Evolutionary conservation across 2,329 filamentous ascomycete species (phyloP).

Genomic region (Aulographum hederae): DNA sequence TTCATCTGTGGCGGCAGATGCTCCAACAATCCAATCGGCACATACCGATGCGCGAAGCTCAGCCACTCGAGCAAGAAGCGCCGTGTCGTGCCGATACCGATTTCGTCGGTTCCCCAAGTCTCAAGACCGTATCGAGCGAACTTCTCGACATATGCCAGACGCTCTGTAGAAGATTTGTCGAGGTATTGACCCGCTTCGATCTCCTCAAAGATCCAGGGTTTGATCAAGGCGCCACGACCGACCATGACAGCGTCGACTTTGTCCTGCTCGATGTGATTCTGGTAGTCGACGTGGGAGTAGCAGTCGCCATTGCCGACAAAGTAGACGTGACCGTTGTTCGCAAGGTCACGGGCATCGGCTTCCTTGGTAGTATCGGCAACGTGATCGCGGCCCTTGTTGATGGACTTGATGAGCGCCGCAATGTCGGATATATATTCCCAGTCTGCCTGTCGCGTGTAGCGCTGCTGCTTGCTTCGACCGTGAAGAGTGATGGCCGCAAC

Average conservation of each 20-base stretch:
- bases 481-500: conserved; percentile 93
- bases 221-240: conserved; percentile 86
- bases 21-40: conserved; percentile 77
- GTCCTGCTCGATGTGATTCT: conserved; percentile 54
- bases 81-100: conserved; percentile 77
- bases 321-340: conserved; percentile 55
- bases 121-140: conserved; percentile 84
- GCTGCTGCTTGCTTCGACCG: conserved; percentile 80
- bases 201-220: conserved; percentile 97
- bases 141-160: conserved; percentile 69
- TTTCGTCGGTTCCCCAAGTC: conserved; percentile 89
- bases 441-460: conserved; percentile 82
- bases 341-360: conserved; percentile 54
- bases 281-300: conserved; percentile 83
- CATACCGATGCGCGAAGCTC: conserved; percentile 82
- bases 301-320: conserved; percentile 96
- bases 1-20: conserved; percentile 75
- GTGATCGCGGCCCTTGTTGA: conserved; percentile 50
- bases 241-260: conserved; percentile 92
- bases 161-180: conserved; percentile 81
- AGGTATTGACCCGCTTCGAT: conserved; percentile 83
- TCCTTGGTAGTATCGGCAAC: conserved; percentile 62
- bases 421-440: conserved; percentile 91
- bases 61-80: conserved; percentile 91
- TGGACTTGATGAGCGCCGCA: conserved; percentile 61